Base-by-base conservation (phyloP, 2,329 filamentous ascomycete species). In the Lachnellula subtilissima region DNA sequence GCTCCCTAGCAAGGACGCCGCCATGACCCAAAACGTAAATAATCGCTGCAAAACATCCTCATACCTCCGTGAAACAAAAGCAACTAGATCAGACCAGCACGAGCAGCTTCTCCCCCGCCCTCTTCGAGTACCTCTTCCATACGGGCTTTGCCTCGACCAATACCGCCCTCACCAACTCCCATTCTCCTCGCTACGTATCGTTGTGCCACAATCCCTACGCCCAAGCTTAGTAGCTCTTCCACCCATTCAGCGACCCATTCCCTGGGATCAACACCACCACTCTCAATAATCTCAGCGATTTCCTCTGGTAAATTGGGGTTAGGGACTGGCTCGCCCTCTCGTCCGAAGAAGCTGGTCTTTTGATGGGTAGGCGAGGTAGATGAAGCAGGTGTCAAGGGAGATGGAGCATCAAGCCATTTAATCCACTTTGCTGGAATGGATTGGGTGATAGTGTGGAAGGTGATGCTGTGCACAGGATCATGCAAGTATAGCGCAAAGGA, bases 211-310 rank as follows among this genome's bases (percentile, higher is more conserved):
- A 96, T 78, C 17, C 94, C 93, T 0, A 95, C 83, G 3, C 85
- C 83, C 49, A 97, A 76, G 42, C 79, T 84, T 35, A 99, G 78
- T 0, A 86, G 76, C 75, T 97, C 93, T 75, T 97, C 93, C 48
- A 99, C 82, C 94, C 94, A 99, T 73, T 97, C 94, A 3, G 92
- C 88, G 39, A 96, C 89, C 94, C 94, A 99, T 72, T 99, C 94
- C 56, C 94, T 81, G 0, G 94, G 94, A 69, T 99, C 94, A 2
- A 97, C 90, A 48, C 82, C 84, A 8, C 84, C 84, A 46, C 75
- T 75, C 66, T 85, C 83, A 42, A 99, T 84, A 61, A 97, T 96
- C 63, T 93, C 89, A 22, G 83, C 80, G 65, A 99, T 97, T 68
- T 92, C 91, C 28, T 90, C 87, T 0, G 94, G 93, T 36, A 92